phyloP scores from a whole-genome alignment of 23 red algal genomes.

The Gracilaria caudata region DNA sequence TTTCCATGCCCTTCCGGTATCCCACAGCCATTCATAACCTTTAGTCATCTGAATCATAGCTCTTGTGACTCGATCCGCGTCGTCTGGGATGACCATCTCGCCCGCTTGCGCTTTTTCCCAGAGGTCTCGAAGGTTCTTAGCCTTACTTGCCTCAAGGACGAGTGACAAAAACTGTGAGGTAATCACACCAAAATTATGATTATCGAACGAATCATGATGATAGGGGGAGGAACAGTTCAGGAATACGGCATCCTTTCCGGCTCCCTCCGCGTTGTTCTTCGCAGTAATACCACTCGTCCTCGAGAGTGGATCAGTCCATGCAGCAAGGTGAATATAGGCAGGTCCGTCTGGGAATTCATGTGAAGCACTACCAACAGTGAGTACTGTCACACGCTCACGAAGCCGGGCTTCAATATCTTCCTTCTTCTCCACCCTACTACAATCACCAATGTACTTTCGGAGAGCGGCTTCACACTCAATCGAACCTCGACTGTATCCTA shows the following conservation, averaged over 20 bases:
- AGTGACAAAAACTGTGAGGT: slow-evolving; percentile 31
- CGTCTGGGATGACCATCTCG: neutral
- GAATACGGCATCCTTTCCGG: slow-evolving; percentile 29
- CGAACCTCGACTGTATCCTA: slow-evolving; percentile 37
- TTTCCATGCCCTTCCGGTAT: slow-evolving; percentile 22
- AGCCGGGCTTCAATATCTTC: slow-evolving; percentile 2
- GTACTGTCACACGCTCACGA: slow-evolving; percentile 9
- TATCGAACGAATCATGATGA: slow-evolving; percentile 30
- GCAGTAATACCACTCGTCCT: slow-evolving; percentile 7
- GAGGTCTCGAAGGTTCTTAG: slow-evolving; percentile 16
- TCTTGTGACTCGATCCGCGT: slow-evolving; percentile 9
- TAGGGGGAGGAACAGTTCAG: slow-evolving; percentile 44
- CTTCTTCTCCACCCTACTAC: neutral
- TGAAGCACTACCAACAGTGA: slow-evolving; percentile 20
- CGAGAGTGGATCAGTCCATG: slow-evolving; percentile 25
- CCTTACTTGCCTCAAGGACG: neutral
- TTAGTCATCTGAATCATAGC: slow-evolving; percentile 30
- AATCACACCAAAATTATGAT: slow-evolving; percentile 47
- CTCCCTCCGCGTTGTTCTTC: neutral
- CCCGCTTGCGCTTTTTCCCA: slow-evolving; percentile 42
- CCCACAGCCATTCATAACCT: slow-evolving; percentile 36
- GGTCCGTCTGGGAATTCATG: slow-evolving; percentile 39
- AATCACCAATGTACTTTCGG: neutral
- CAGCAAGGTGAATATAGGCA: slow-evolving; percentile 40
- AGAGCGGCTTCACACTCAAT: slow-evolving; percentile 33